phyloP scores from a whole-genome alignment of 305 asterid genomes.

The Stenogyne calaminthoides region DNA sequence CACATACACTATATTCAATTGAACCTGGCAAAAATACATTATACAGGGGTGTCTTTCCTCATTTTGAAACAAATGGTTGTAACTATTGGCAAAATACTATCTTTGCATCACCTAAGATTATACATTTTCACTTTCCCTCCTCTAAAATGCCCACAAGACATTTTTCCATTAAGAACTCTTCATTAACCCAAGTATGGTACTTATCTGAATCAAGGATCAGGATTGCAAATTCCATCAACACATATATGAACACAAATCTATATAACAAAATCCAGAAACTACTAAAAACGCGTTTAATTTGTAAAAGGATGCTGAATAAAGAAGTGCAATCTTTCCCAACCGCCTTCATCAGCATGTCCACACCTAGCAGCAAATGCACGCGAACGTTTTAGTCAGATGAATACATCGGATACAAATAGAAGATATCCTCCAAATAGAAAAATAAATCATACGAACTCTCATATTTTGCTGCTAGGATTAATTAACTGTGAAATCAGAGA shows the following conservation, averaged over 20 bases:
- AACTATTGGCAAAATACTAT: background rate
- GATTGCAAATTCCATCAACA: background rate
- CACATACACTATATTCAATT: background rate
- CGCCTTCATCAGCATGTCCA: slow-evolving; percentile 10
- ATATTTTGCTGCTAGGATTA: background rate
- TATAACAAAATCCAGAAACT: background rate
- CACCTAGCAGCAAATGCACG: background rate
- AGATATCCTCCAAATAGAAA: background rate
- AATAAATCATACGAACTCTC: background rate
- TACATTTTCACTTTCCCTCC: background rate
- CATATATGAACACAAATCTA: background rate
- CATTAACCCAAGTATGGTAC: slow-evolving; percentile 9
- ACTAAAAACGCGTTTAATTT: background rate
- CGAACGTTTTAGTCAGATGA: background rate
- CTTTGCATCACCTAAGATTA: background rate
- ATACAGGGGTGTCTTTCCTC: background rate
- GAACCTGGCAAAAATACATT: background rate
- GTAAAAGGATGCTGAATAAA: background rate
- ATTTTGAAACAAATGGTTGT: background rate
- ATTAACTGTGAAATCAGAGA: background rate
- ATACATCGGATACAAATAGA: background rate
- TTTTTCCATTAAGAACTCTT: background rate
- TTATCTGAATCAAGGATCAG: slow-evolving; percentile 2
- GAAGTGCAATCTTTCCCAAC: slow-evolving; percentile 12
- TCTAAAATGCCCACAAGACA: slow-evolving; percentile 12